These are phyloP conservation scores for Coemansia pectinata DNA, from an alignment of 192 early-diverging fungal species.

Conservation along the genomic window DNA sequence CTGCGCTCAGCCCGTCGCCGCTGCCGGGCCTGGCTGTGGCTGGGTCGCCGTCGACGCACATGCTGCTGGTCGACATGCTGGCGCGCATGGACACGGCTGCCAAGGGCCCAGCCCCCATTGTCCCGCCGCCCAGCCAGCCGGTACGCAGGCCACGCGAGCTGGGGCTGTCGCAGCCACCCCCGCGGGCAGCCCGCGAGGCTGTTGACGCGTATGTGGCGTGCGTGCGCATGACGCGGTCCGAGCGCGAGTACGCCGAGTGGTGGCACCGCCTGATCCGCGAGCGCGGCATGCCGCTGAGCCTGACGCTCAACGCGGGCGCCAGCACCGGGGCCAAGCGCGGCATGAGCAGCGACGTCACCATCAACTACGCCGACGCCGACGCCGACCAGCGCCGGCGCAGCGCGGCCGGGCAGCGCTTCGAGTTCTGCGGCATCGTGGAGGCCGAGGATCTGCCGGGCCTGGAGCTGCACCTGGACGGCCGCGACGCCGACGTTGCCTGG, in stretches of 20 bases:
- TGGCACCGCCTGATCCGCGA: conserved; percentile 41
- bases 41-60: conserved; percentile 21
- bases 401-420: conserved; percentile 7
- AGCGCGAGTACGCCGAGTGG: conserved; percentile 56
- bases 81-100: not conserved
- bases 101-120: not conserved
- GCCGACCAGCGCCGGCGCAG: conserved; percentile 1
- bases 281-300: conserved; percentile 47
- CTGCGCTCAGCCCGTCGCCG: not conserved
- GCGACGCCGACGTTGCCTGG: conserved; percentile 9
- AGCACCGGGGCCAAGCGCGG: not conserved
- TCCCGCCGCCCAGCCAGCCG: not conserved
- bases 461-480: conserved; percentile 29
- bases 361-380: conserved; percentile 26
- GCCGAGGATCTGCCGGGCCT: conserved; percentile 46
- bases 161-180: conserved; percentile 13
- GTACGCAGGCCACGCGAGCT: conserved; percentile 4
- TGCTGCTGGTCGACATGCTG: conserved; percentile 30
- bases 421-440: conserved; percentile 50
- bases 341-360: conserved; percentile 33
- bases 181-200: conserved; percentile 34
- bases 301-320: conserved; percentile 26
- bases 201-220: conserved; percentile 14
- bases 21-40: not conserved
- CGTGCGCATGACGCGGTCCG: conserved; percentile 31